Base-by-base conservation (phyloP, 2,329 filamentous ascomycete genomes). In the Fusarium xyrophilum region DNA sequence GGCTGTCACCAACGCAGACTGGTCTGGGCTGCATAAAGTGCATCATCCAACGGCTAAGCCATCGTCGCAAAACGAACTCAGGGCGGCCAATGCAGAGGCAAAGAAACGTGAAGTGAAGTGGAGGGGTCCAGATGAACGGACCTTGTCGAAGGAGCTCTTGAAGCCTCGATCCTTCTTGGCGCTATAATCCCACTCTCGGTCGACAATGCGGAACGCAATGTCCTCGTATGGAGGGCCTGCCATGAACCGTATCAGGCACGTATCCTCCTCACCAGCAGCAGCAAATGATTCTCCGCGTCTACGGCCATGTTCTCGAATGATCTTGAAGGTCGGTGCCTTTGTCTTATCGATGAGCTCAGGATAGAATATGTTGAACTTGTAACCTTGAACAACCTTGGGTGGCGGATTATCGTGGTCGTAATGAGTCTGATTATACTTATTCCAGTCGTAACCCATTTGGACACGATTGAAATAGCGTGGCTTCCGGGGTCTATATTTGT, bases 351-450 rank as follows among this genome's bases (percentile, higher is more conserved):
- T 93, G 33, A 99, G 88, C 73, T 99, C 96, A 0, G 96, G 96
- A 76, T 99, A 99, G 81, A 99, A 99, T 53, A 99, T 95, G 81
- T 99, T 98, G 85, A 99, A 99, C 79, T 97, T 97, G 85, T 99
- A 99, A 59, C 96, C 96, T 78, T 99, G 96, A 14, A 99, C 96
- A 10, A 99, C 95, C 81, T 97, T 97, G 28, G 96, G 96, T 3
- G 96, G 96, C 4, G 96, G 96, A 75, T 98, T 97, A 77, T 98
- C 95, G 78, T 97, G 93, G 78, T 98, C 96, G 81, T 99, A 99
- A 80, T 99, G 96, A 15, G 96, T 99, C 81, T 99, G 96, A 76
- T 99, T 99, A 85, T 99, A 99, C 80, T 99, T 99, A 84, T 99
- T 99, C 96, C 96, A 99, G 79, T 99, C 96, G 79, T 98, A 99